These are phyloP conservation scores for Suhomyces atakaporum DNA, from an alignment of 1,139 yeast genomes.

Conservation along the genomic window DNA sequence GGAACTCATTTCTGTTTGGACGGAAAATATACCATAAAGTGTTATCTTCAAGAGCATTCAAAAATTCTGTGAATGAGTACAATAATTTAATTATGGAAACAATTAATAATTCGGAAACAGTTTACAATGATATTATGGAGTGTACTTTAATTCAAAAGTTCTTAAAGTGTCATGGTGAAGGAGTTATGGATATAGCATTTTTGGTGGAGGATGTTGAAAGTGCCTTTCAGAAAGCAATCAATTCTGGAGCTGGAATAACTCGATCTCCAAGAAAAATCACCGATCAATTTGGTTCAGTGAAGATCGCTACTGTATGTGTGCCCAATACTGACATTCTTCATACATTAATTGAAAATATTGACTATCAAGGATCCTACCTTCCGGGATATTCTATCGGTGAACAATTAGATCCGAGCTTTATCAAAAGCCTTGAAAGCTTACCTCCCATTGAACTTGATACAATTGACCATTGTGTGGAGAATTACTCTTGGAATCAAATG, in stretches of 20 bases:
- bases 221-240: constrained; percentile 48
- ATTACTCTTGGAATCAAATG: constrained; percentile 72
- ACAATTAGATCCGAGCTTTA: constrained; percentile 9
- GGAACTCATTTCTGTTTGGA: constrained; percentile 6
- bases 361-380: constrained; percentile 51
- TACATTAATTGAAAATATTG: constrained; percentile 57
- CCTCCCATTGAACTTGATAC: constrained; percentile 39
- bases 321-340: constrained; percentile 68
- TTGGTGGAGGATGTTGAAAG: constrained; percentile 51
- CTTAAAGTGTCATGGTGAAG: constrained; percentile 68
- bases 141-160: constrained; percentile 39
- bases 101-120: constrained; percentile 22
- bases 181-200: constrained; percentile 72
- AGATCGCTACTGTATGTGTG: constrained; percentile 56
- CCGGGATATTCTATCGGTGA: constrained; percentile 51
- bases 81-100: constrained; percentile 18
- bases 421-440: constrained; percentile 23
- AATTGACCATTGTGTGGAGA: constrained; percentile 82
- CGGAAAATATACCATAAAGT: constrained; percentile 19
- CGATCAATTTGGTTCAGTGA: constrained; percentile 55
- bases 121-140: constrained; percentile 24
- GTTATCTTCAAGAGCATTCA: constrained; percentile 18
- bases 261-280: constrained; percentile 37
- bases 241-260: constrained; percentile 56
- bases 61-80: constrained; percentile 15